phyloP scores from a whole-genome alignment of 805 yeast species.

The Metschnikowia bowlesiae region DNA sequence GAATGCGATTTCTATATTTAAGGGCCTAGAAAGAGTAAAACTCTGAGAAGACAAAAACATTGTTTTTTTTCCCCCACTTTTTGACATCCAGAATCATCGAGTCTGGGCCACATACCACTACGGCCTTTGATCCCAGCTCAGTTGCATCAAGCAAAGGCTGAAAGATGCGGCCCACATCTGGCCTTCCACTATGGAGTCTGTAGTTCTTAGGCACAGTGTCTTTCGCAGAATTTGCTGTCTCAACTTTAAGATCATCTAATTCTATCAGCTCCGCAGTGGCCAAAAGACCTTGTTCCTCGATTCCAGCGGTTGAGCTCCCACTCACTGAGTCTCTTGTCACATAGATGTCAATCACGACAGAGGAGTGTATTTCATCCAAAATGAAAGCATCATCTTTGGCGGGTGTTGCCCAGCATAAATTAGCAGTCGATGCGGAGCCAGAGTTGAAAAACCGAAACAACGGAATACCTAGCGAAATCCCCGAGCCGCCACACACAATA shows the following conservation, averaged over 20 bases:
- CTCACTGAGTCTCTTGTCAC: slow-evolving; percentile 6
- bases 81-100: slow-evolving; percentile 39
- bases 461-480: slow-evolving; percentile 61
- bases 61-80: slow-evolving; percentile 31
- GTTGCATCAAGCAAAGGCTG: slow-evolving; percentile 23
- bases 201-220: slow-evolving; percentile 8
- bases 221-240: slow-evolving; percentile 6
- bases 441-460: slow-evolving; percentile 38
- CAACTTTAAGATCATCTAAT: slow-evolving; percentile 3
- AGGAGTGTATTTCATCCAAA: slow-evolving; percentile 30
- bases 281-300: slow-evolving; percentile 20
- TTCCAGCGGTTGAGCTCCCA: not conserved
- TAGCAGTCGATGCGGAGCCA: slow-evolving; percentile 20
- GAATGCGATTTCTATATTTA: too few species aligned
- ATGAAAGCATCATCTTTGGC: slow-evolving; percentile 45
- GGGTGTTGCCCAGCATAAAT: slow-evolving; percentile 53
- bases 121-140: slow-evolving; percentile 43
- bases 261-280: slow-evolving; percentile 16
- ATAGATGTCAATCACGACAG: slow-evolving; percentile 8
- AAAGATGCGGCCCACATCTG: slow-evolving; percentile 35
- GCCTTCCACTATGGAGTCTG: slow-evolving; percentile 36
- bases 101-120: slow-evolving; percentile 57
- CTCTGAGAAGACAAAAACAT: slow-evolving; percentile 42
- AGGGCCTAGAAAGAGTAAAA: slow-evolving; percentile 8
- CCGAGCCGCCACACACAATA: slow-evolving; percentile 70